Evolutionary conservation across 345 rosid species (phyloP).

Genomic region (Ceriops zippeliana): DNA sequence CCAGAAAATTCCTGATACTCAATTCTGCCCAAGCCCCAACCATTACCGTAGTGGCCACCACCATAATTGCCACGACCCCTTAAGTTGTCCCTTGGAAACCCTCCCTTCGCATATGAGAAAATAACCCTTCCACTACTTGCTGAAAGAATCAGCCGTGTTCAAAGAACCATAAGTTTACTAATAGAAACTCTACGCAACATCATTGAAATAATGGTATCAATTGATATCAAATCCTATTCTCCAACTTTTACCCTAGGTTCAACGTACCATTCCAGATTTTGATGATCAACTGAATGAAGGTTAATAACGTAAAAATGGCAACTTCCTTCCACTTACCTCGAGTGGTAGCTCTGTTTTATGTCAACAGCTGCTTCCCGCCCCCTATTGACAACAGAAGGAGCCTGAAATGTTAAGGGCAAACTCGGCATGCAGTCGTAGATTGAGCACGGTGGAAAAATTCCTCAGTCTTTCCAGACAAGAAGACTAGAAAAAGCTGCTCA

Average conservation of each 20-base stretch:
- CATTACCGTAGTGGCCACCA: conserved; percentile 16
- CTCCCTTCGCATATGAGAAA: conserved; percentile 19
- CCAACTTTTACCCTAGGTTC: not conserved
- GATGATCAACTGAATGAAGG: not conserved
- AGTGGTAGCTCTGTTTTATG: conserved; percentile 18
- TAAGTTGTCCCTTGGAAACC: conserved; percentile 22
- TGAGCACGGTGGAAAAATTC: too few relatives aligned
- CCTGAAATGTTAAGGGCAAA: conserved; percentile 16
- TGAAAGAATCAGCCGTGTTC: conserved; percentile 4
- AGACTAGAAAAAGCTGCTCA: too few relatives aligned
- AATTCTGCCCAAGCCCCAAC: conserved; percentile 14
- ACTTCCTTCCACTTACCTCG: conserved; percentile 14
- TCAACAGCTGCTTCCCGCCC: conserved; percentile 17
- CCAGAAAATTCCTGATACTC: conserved; percentile 23
- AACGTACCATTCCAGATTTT: not conserved
- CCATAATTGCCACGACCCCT: conserved; percentile 18
- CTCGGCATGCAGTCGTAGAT: not conserved
- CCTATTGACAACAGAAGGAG: conserved; percentile 18
- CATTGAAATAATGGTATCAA: not conserved
- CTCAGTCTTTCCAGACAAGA: too few relatives aligned
- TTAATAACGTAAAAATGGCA: not conserved
- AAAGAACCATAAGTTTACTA: not conserved
- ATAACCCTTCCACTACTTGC: conserved; percentile 24
- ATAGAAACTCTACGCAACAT: not conserved
- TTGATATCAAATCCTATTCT: not conserved